A percentile compares a stretch with the other conserved stretches of the same genome.
Evolutionary conservation across 345 rosid species (phyloP).

Genomic region (Anastatica hierochuntica): DNA sequence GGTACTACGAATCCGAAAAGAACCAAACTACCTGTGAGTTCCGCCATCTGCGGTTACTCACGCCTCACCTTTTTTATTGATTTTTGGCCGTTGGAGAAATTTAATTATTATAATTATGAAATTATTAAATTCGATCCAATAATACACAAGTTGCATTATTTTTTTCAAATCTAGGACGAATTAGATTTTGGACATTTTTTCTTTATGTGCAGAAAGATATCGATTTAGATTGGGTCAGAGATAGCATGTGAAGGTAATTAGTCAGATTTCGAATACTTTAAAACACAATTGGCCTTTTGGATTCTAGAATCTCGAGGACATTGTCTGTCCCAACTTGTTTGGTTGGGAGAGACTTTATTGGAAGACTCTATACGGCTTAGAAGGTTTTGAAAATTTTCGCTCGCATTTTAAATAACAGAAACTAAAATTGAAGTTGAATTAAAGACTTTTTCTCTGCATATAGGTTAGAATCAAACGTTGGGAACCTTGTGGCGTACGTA

Average conservation of each 20-base stretch:
- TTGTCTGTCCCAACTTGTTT: not conserved
- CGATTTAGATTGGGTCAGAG: slow-evolving; percentile 18
- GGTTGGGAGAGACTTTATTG: too few species aligned
- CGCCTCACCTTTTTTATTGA: too few species aligned
- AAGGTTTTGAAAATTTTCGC: not conserved
- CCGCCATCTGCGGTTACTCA: too few species aligned
- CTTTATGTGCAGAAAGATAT: not conserved
- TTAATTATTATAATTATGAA: not conserved
- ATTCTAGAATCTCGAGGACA: too few species aligned
- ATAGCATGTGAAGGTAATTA: slow-evolving; percentile 16
- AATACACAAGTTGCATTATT: slow-evolving; percentile 12
- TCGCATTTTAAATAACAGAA: not conserved
- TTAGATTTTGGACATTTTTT: too few species aligned
- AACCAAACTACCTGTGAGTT: too few species aligned
- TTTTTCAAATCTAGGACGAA: too few species aligned
- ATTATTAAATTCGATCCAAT: slow-evolving; percentile 23
- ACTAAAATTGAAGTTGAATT: not conserved
- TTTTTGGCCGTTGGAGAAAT: slow-evolving; percentile 13
- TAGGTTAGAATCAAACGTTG: slow-evolving; percentile 18
- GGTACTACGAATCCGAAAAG: too few species aligned
- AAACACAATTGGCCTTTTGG: not conserved
- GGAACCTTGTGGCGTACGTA: slow-evolving; percentile 15
- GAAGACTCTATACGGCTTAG: not conserved
- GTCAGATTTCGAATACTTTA: slow-evolving; percentile 17
- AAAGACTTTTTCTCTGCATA: not conserved